Conservation (phyloP, 176 grass and related monocot species). For the Eleusine coracana region DNA sequence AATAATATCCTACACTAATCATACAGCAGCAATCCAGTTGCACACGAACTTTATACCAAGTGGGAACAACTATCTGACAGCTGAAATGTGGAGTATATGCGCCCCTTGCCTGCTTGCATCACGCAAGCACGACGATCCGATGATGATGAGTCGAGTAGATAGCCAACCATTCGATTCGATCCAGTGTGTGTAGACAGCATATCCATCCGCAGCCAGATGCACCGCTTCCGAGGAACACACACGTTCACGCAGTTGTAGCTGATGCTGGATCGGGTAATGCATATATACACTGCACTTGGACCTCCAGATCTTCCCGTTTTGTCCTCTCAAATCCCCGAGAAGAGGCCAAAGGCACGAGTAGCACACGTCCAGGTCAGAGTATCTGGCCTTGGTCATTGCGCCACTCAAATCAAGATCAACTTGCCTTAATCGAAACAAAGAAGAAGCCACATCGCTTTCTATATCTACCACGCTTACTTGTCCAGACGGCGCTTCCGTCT, state of each 20-base stretch:
- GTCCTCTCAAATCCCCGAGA: constrained; percentile 9
- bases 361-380: constrained; percentile 7
- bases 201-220: constrained; percentile 9
- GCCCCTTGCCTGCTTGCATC: background rate
- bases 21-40: background rate
- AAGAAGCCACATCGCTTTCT: background rate
- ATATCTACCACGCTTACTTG: background rate
- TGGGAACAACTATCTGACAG: background rate
- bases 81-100: background rate
- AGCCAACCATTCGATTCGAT: no score
- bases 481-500: background rate
- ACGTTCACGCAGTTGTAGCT: background rate
- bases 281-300: constrained; percentile 37
- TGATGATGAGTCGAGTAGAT: no score
- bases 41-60: background rate
- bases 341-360: background rate
- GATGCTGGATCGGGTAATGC: background rate
- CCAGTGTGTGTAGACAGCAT: background rate
- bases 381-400: constrained; percentile 38
- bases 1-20: no score
- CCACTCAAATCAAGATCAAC: constrained; percentile 16
- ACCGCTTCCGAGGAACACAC: background rate
- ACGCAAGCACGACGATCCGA: background rate
- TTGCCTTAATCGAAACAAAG: background rate
- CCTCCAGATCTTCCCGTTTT: constrained; percentile 25